Base-by-base conservation (phyloP, 495 filamentous ascomycete species). In the Aspergillus mulundensis region DNA sequence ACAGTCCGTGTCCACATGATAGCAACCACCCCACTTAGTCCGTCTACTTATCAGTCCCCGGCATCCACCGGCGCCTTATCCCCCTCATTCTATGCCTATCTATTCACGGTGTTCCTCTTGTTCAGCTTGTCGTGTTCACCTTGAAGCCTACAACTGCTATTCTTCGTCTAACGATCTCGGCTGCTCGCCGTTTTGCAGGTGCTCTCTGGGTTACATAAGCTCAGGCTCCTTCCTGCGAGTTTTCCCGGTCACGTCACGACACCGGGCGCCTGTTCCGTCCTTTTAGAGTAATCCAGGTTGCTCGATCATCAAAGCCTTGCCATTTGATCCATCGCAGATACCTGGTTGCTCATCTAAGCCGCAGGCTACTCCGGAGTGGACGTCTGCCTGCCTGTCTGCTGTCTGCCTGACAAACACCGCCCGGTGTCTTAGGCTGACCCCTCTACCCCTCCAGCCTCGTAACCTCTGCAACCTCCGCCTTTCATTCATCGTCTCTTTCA, bases 381-480 rank as follows among this genome's bases (percentile, higher is more conserved):
- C 23, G 20, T 43, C 38, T 56, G 36, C 24, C 23, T 50, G 19
- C 42, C 14, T 56, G 32, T 25, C 0, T 52, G n/a, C n/a, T 64
- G 41, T 55, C 54, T 64, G 61, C 61, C 61, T 64, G 52, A 65
- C 50, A 32, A 50, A 53, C 36, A 44, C 52, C 54, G 54, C 54
- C 51, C 55, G 42, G 42, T 56, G 28, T 56, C 56, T 59, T 53
- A 59, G 62, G 58, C 62, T 64, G 62, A 64, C 43, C 54, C 5
- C 44, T 28, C 32, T 60, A 55, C 58, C 58, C 58, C 58, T 60
- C 58, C 63, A 44, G 16, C 42, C n/a, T 18, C 28, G 8, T 32
- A 39, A 41, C 36, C 6, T 3, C 51, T 38, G 36, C 19, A n/a
- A 10, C 42, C 7, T 2, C 28, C 32, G 11, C 14, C 8, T 20